Evolutionary conservation across 164 flowering plant species (phyloP), one percentile per base, ranked within the genome.

Genomic region (Echeveria elegans): DNA sequence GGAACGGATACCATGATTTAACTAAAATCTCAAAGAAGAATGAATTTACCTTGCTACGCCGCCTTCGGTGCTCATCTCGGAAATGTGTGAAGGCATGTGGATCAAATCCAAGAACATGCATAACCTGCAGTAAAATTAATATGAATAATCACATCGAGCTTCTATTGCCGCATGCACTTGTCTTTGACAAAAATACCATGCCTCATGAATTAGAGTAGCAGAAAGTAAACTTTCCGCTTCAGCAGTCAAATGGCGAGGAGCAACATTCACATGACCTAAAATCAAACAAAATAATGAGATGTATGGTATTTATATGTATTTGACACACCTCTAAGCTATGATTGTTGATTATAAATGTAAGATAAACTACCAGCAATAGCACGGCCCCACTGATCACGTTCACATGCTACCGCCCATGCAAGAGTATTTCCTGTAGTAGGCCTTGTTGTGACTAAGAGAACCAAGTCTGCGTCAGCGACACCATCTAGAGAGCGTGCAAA

Each of bases 301-400:
- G 34, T 14, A 70, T 24, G 0, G 59, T 29, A 53, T 53, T 26
- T 53, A 53, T 6, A 53, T 23, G 24, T 53, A 1, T 23, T 9
- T 2, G 26, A 12, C 32, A 9, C 21, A 7, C 61, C 61, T 56
- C 1, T 56, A 14, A 28, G 30, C 61, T 28, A 56, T 11, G 3
- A 28, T 15, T 23, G 24, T 11, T 45, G 14, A 30, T 52, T 61
- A 18, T 38, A 50, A 50, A 18, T n/a, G 34, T 28, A 19, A 30
- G 65, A 45, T 31, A 63, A 24, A 14, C 63, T 84, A 92, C 99
- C 99, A 43, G 99, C 99, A 76, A 95, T 85, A 60, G 99, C 99
- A 83, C 99, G 97, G 14, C 99, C 99, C 99, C 99, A 95, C 66
- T 95, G 99, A 83, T 93, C 98, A 66, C 99, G 96, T 71, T 95